Evolutionary conservation across 768 basidiomycete genomes (phyloP), one percentile per base, ranked within the genome.

Genomic region (Suillus ampliporus): DNA sequence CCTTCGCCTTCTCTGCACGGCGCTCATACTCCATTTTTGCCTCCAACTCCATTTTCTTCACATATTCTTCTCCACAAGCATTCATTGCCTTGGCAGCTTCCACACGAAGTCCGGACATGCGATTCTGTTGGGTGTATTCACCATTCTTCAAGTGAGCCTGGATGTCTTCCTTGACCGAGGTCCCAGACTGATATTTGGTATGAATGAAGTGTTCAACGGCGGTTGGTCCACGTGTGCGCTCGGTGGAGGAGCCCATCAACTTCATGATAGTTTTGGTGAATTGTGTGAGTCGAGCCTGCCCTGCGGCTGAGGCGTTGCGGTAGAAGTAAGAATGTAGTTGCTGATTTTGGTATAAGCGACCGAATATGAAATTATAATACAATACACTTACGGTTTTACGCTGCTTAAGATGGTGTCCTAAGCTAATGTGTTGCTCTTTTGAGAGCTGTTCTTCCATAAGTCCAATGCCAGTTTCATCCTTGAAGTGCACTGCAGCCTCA

Each of bases 171-270:
- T 44, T 44, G n/a, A 44, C 43, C n/a, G 4, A 44, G 43, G 19
- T 4, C n/a, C 43, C 43, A 21, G 43, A 44, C 43, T 44, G 43
- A 44, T 44, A 44, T 4, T 57, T 21, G 11, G 56, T 57, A 26
- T 57, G 56, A 23, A 57, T 41, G 21, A 57, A 57, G 17, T 40
- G 26, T 19, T 57, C 38, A 13, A 57, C 13, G 23, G 26, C 10
- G 9, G 38, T 26, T 9, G 21, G 56, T 10, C 56, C 37, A 41
- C 10, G 21, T 57, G 56, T 23, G n/a, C 38, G 7, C 21, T 57
- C 14, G 5, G 56, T 57, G 21, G n/a, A 23, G 37, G 56, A 57
- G 38, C 56, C 56, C 43, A 57, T 57, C 43, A 57, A 13, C 56
- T 37, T 57, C 6, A 9, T 57, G 21, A 57, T 57, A 4, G 35